Base-by-base conservation (phyloP, 805 yeast species). In the Saturnispora ahearnii region DNA sequence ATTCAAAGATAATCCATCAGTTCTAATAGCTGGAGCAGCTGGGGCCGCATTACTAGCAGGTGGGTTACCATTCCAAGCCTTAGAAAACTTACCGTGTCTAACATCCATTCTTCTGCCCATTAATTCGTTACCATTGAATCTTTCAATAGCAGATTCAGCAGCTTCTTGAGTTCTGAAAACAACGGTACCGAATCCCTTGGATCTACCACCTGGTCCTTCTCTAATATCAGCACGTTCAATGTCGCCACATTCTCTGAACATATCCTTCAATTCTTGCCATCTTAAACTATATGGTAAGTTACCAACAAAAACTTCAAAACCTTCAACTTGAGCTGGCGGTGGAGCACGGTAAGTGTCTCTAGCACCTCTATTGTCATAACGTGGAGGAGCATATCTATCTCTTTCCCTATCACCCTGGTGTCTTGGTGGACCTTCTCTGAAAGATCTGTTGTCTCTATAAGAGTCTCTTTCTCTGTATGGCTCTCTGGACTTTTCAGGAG, bases 131-230 rank as follows among this genome's bases (percentile, higher is more conserved):
- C 88, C 90, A 57, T 85, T 77, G 64, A 81, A 83, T 62, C 68
- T 72, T 38, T 74, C 80, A 54, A 89, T 77, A 2, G 96, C 96
- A 43, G 71, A 73, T 37, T 71, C 67, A 21, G 95, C 96, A 54
- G 78, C 89, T 51, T 79, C 88, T 12, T 73, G 71, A 7, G 76
- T 75, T 49, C 72, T 76, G 62, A 81, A 89, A 22, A 79, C 75
- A 29, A 89, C 95, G 10, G 85, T 84, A 48, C 96, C 97, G 58
- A 78, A 82, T 3, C 97, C 97, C 65, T 82, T 78, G 6, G 96
- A 86, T 58, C 84, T 79, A 26, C 96, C 95, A 56, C 77, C 72
- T 38, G 69, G 72, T 57, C 80, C 84, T 45, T 71, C 63, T 62
- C 78, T 78, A 21, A 90, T 81, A 62, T 88, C 96, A 2, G 96